Conservation (phyloP, 1,284 basidiomycete species). For the Naganishia albida region DNA sequence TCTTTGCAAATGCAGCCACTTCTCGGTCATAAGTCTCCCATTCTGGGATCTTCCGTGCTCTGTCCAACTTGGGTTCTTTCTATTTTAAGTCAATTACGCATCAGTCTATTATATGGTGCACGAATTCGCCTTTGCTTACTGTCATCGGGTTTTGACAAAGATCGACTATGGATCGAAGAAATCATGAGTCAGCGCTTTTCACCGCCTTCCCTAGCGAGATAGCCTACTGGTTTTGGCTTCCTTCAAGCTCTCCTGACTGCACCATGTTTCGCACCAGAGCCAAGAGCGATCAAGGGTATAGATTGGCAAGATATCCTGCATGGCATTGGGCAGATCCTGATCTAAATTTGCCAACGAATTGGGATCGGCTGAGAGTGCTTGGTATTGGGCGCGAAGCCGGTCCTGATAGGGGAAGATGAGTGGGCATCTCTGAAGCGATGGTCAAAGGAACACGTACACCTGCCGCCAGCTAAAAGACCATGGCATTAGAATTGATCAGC, state of each 20-base stretch:
- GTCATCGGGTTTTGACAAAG: conserved; percentile 90
- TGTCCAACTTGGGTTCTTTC: conserved; percentile 93
- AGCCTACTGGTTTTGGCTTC: conserved; percentile 57
- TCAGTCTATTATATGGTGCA: neutral
- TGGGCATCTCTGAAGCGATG: conserved; percentile 11
- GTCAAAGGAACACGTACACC: conserved; percentile 60
- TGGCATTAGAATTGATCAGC: conserved; percentile 21
- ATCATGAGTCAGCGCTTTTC: neutral
- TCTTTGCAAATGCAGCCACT: conserved; percentile 63
- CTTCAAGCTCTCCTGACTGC: conserved; percentile 55
- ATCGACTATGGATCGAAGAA: conserved; percentile 65
- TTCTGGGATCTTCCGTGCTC: conserved; percentile 93
- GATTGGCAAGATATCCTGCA: conserved; percentile 84
- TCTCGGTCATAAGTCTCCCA: conserved; percentile 86
- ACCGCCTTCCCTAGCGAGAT: conserved; percentile 6
- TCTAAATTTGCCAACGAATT: conserved; percentile 92
- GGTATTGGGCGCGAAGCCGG: conserved; percentile 87
- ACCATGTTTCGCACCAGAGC: conserved; percentile 74
- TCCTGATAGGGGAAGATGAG: conserved; percentile 60
- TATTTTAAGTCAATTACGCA: conserved; percentile 47
- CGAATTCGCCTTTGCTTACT: conserved; percentile 57
- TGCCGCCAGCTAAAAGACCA: conserved; percentile 64
- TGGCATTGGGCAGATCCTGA: conserved; percentile 92
- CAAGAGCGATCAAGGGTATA: conserved; percentile 84
- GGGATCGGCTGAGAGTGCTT: conserved; percentile 88